Base-by-base conservation (phyloP, 2,329 filamentous ascomycete genomes). In the Verticillium tricorpus region DNA sequence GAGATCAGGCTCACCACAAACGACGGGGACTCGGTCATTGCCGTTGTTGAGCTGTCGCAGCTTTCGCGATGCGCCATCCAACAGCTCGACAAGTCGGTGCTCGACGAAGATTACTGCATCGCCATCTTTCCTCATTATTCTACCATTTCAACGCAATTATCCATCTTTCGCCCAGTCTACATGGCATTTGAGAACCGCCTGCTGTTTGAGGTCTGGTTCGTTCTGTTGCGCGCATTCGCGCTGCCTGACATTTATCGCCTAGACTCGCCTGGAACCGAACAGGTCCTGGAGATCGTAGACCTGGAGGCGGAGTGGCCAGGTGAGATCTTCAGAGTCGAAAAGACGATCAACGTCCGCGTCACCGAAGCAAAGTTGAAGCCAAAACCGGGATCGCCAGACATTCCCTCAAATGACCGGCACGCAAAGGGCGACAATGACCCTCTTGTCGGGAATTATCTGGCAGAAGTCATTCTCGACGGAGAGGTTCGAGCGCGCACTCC, bases 191-290 rank as follows among this genome's bases (percentile, higher is more conserved):
- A 98, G 68, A 93, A 87, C 31, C 86, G 93, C 52, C 87, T 96
- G 7, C 81, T 96, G n/a, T 97, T 96, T 69, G 95, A 99, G 73
- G 95, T 97, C 14, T 99, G 95, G 95, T 94, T 96, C 69, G 93
- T 97, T 7, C 80, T 99, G 11, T 76, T 99, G 34, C 87, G 94
- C 65, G 93, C 94, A 0, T 97, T 97, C 73, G 92, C 94, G 0
- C 89, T 96, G 56, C 94, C 95, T 0, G 93, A 97, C 69, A 82
- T 98, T 14, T 98, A 97, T 71, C 91, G 88, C 2, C 72, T 86
- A 17, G 80, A 85, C 50, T 68, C 79, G 11, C 70, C 78, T 14
- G 75, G 76, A 17, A 73, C 73, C 32, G 82, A 82, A 62, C 67
- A 70, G 2, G 68, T 77, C 5, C 63, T 74, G 14, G 75, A 78